phyloP scores from a whole-genome alignment of 2,329 filamentous ascomycete species.

The Basipetospora chlamydospora region DNA sequence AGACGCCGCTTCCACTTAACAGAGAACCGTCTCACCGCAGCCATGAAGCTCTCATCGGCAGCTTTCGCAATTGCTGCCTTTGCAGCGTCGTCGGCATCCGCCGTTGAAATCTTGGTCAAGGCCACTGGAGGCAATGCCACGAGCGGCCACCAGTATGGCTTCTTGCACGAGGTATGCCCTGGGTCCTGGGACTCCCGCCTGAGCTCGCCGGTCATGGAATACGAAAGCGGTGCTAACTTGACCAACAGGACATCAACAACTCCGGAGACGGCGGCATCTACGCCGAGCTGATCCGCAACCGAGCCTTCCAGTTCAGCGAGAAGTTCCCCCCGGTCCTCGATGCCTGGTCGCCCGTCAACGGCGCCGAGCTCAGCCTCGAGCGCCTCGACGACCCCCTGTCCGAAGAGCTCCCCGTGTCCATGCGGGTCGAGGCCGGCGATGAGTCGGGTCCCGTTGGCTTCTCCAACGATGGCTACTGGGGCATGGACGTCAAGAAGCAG shows the following conservation, averaged over 20 bases:
- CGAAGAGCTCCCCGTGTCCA: conserved; percentile 32
- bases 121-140: conserved; percentile 26
- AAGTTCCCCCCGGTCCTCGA: conserved; percentile 26
- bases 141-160: conserved; percentile 28
- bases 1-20: too few species aligned
- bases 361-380: conserved; percentile 29
- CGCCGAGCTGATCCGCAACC: conserved; percentile 55
- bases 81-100: conserved; percentile 7
- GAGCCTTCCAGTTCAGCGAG: conserved; percentile 48
- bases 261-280: conserved; percentile 61
- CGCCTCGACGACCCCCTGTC: conserved; percentile 33
- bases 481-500: conserved; percentile 33
- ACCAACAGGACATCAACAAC: conserved; percentile 44
- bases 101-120: conserved; percentile 22
- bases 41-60: too few species aligned
- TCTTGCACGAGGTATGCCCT: conserved; percentile 25
- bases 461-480: conserved; percentile 41
- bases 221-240: neutral
- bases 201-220: neutral
- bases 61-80: neutral
- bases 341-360: conserved; percentile 28
- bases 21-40: too few species aligned
- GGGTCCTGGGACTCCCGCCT: neutral
- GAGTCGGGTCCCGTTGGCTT: conserved; percentile 27
- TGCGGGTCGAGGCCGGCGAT: conserved; percentile 26